Evolutionary conservation across 306 rosid genomes (phyloP).

Genomic region (Begonia fuchsioides): DNA sequence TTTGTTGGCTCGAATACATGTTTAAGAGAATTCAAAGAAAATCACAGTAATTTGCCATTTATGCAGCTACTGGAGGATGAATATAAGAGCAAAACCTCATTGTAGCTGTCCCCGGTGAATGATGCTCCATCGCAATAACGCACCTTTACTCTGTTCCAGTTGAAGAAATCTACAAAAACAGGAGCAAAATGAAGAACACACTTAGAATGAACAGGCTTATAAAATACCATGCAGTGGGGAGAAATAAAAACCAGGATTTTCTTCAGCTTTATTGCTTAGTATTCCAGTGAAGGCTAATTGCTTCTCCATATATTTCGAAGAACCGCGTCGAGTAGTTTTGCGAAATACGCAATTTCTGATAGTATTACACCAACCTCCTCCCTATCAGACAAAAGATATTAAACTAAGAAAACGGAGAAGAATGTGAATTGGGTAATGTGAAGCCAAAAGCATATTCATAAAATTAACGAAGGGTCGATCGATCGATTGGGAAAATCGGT

Average conservation of each 20-base stretch:
- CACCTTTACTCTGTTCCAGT: slow-evolving; percentile 81
- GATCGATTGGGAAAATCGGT: too few relatives aligned
- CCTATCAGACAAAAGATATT: too few relatives aligned
- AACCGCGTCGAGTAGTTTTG: slow-evolving; percentile 87
- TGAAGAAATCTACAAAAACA: slow-evolving; percentile 54
- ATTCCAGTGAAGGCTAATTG: slow-evolving; percentile 59
- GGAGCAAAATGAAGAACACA: neutral
- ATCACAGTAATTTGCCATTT: too few relatives aligned
- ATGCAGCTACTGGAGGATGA: too few relatives aligned
- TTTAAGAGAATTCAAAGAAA: too few relatives aligned
- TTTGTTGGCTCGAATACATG: too few relatives aligned
- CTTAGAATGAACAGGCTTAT: neutral
- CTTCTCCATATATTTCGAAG: slow-evolving; percentile 62
- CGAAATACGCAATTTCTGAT: slow-evolving; percentile 53
- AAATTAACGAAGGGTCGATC: too few relatives aligned
- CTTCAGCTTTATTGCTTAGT: slow-evolving; percentile 61
- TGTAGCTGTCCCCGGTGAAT: slow-evolving; percentile 54
- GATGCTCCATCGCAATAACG: slow-evolving; percentile 93
- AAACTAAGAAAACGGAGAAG: slow-evolving; percentile 1
- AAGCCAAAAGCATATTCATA: neutral
- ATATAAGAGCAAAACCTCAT: slow-evolving; percentile 25
- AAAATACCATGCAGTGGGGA: too few relatives aligned
- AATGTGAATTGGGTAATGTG: neutral
- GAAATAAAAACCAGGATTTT: slow-evolving; percentile 47
- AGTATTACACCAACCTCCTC: slow-evolving; percentile 90